phyloP scores from a whole-genome alignment of 108 stramenopile species.

The Cyclotella distinguenda region DNA sequence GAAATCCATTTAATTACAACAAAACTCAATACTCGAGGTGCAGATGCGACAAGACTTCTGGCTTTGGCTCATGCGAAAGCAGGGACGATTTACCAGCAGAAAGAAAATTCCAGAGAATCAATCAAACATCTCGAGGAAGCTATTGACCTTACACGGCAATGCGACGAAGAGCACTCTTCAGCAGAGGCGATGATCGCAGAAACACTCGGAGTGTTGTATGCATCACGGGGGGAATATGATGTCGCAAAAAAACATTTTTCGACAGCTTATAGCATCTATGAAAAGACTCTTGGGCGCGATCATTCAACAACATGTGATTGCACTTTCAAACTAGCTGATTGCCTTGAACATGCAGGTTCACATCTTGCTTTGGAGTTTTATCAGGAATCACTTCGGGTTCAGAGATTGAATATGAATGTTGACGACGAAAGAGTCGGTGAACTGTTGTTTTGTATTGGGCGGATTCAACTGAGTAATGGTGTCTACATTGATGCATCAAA shows the following conservation, averaged over 20 bases:
- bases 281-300: conserved; percentile 35
- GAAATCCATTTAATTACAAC: conserved; percentile 36
- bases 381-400: conserved; percentile 43
- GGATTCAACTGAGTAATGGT: conserved; percentile 10
- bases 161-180: conserved; percentile 1
- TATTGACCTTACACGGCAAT: conserved; percentile 21
- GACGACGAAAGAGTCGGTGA: conserved; percentile 34
- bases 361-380: conserved; percentile 41
- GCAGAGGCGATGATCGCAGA: conserved; percentile 32
- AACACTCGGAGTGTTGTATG: conserved; percentile 42
- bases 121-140: conserved; percentile 36
- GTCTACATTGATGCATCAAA: conserved; percentile 23
- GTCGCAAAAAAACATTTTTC: conserved; percentile 38
- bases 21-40: conserved; percentile 21
- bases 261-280: conserved; percentile 38
- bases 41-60: conserved; percentile 13
- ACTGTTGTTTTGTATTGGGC: conserved; percentile 39
- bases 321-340: conserved; percentile 31
- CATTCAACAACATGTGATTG: conserved; percentile 39
- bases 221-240: conserved; percentile 20
- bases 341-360: conserved; percentile 33
- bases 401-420: conserved; percentile 25
- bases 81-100: conserved; percentile 29
- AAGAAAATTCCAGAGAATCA: conserved; percentile 20
- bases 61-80: conserved; percentile 29